Base-by-base conservation (phyloP, 371 early-diverging fungal species). In the Mucor irregularis region DNA sequence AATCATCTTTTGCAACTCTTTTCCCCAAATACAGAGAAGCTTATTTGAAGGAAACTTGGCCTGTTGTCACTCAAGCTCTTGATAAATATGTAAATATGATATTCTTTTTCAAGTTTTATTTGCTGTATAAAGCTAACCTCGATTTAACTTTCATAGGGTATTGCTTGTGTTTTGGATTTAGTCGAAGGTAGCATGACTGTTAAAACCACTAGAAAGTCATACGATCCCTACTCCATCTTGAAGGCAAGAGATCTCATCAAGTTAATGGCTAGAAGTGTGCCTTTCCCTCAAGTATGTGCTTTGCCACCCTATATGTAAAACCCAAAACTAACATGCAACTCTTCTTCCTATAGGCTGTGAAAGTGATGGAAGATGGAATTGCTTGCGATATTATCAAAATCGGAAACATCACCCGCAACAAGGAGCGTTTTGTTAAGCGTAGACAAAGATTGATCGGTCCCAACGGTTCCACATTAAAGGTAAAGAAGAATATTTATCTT, bases 11-110 rank as follows among this genome's bases (percentile, higher is more conserved):
- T 80, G 96, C 98, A 2, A 96, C 98, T 1, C 78, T 99, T 61
- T 99, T 98, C 63, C 99, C 99, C 13, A 96, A 96, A 80, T 98
- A 99, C 84, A 84, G 99, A 62, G 98, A 99, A 75, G 83, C 85
- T 53, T 99, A 99, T 66, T 78, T 99, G 64, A 83, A 85, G 53
- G 94, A 97, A 70, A 85, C 93, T 21, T 97, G 99, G 95, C 92
- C 96, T n/a, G 89, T 90, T 44, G 89, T 96, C 13, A 96, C 91
- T n/a, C 81, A 81, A 58, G 86, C 90, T 2, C 79, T 99, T 30
- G 93, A 95, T 14, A 87, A 87, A 68, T 83, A 82, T 47, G 91
- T 88, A 81, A 61, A 72, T 56, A 42, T 52, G 29, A 29, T 8
- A 22, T 13, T 29, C 4, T 42, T 42, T 42, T 25, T 24, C n/a